These are phyloP conservation scores for Fusarium illudens DNA, from an alignment of 2,329 filamentous ascomycete genomes.

Conservation along the genomic window DNA sequence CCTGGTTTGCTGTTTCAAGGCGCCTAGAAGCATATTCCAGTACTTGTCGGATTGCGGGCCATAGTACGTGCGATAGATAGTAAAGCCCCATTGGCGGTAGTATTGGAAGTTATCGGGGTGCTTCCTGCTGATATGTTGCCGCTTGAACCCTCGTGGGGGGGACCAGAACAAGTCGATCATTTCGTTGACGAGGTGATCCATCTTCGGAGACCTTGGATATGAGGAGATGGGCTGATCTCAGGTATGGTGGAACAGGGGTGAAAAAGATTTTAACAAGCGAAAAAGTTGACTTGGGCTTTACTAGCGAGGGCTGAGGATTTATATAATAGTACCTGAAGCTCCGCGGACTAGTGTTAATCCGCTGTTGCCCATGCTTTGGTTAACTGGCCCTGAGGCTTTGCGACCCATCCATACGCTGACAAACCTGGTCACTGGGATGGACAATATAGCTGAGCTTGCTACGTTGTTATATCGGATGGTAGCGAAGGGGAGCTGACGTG, in stretches of 20 bases:
- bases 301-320: background rate
- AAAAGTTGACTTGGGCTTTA: background rate
- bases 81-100: slow-evolving; percentile 10
- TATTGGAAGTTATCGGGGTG: slow-evolving; percentile 3
- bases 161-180: slow-evolving; percentile 7
- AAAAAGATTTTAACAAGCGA: background rate
- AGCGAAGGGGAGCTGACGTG: no score
- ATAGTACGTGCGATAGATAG: slow-evolving; percentile 21
- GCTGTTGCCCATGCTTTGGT: no score
- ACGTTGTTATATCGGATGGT: no score
- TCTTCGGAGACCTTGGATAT: background rate
- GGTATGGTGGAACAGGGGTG: background rate
- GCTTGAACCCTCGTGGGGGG: slow-evolving; percentile 3
- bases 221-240: background rate
- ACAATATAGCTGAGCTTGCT: no score
- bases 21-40: slow-evolving; percentile 1
- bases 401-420: no score
- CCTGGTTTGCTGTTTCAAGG: background rate
- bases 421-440: no score
- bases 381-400: no score
- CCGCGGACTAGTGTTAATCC: no score
- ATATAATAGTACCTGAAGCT: no score
- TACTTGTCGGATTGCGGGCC: background rate
- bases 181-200: background rate
- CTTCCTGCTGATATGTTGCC: background rate